These are phyloP conservation scores for Aspergillus fischeri DNA, from an alignment of 2,329 filamentous ascomycete genomes.

Conservation along the genomic window DNA sequence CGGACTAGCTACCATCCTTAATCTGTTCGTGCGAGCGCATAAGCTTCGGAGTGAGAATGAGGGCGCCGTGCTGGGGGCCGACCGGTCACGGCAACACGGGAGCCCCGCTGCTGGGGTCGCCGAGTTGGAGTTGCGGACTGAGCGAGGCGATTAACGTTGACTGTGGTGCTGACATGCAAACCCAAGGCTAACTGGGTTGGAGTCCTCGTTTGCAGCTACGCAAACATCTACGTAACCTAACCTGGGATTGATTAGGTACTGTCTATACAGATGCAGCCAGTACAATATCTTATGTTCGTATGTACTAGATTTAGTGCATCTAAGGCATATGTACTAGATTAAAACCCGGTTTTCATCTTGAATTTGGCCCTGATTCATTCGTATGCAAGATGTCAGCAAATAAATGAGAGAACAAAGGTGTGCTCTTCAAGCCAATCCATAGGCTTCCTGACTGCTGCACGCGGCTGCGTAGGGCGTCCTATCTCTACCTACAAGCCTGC, in stretches of 20 bases:
- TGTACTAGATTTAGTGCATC: no score
- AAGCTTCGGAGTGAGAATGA: slow-evolving; percentile 4
- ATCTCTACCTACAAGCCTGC: not conserved
- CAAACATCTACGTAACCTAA: not conserved
- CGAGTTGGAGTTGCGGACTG: not conserved
- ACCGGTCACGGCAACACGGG: not conserved
- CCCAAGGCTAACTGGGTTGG: not conserved
- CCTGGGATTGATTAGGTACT: not conserved
- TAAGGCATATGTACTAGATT: no score
- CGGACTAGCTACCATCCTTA: slow-evolving; percentile 1
- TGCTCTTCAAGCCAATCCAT: no score
- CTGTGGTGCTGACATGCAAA: not conserved
- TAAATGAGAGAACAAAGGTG: no score
- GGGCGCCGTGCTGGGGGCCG: slow-evolving; percentile 1
- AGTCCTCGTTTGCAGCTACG: not conserved
- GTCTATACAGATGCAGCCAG: not conserved
- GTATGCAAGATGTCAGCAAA: no score
- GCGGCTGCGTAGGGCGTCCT: no score
- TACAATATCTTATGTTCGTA: not conserved
- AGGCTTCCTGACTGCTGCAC: no score
- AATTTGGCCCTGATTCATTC: no score
- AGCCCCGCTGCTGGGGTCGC: not conserved
- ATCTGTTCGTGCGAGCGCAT: slow-evolving; percentile 1
- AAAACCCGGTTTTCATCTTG: no score
- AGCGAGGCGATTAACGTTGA: not conserved